Conservation (phyloP, 139 green algal genomes). For the Yamagishiella unicocca region DNA sequence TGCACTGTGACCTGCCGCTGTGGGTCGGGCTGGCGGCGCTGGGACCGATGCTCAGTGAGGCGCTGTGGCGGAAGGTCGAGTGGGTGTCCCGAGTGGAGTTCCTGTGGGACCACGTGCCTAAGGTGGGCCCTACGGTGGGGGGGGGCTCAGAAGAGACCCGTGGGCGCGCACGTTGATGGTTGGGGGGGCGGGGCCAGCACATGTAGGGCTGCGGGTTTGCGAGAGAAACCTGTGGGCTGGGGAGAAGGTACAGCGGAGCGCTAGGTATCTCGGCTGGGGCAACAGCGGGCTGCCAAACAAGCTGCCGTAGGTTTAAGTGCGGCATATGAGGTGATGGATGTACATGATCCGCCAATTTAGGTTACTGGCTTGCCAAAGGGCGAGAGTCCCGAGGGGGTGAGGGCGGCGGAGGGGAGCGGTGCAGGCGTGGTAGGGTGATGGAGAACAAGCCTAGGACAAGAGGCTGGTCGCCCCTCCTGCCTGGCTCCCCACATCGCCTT, state of each 20-base stretch:
- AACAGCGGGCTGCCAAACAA: neutral
- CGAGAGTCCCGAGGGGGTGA: too few species aligned
- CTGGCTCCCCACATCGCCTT: too few species aligned
- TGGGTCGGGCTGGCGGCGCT: conserved; percentile 11
- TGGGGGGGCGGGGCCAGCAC: neutral
- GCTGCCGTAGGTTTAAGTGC: neutral
- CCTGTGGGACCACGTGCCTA: conserved; percentile 52
- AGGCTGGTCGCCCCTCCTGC: too few species aligned
- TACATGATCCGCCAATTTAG: too few species aligned
- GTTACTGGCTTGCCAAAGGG: too few species aligned
- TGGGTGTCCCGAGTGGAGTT: conserved; percentile 54
- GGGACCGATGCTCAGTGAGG: conserved; percentile 18
- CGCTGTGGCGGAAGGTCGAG: conserved; percentile 45
- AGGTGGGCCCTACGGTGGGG: conserved; percentile 36
- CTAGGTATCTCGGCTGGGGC: too few species aligned
- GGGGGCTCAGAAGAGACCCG: neutral
- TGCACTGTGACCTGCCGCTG: conserved; percentile 53
- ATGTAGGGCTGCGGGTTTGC: too few species aligned
- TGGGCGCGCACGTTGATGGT: neutral
- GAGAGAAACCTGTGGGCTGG: too few species aligned
- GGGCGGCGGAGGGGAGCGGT: neutral
- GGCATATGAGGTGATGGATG: too few species aligned
- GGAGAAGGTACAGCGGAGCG: too few species aligned
- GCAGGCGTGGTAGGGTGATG: neutral
- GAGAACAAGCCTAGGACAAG: neutral